Conservation (phyloP, 2,329 filamentous ascomycete species). For the Magnaporthiopsis rhizophila region DNA sequence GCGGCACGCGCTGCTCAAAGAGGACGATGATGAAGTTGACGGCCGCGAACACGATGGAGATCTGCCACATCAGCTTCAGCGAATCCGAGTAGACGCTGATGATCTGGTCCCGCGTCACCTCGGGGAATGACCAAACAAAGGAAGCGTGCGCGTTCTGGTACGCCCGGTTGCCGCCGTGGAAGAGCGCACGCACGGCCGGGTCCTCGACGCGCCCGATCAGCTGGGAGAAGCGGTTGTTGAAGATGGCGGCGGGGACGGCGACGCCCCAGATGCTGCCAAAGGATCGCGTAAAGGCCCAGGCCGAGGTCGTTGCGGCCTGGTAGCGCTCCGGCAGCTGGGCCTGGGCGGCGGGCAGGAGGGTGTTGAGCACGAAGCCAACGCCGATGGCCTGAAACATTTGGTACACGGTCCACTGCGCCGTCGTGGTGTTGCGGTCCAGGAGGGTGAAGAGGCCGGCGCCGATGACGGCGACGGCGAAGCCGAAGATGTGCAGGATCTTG, state of each 20-base stretch:
- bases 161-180: slow-evolving; percentile 15
- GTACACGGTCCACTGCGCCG: slow-evolving; percentile 15
- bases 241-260: slow-evolving; percentile 33
- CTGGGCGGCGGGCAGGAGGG: slow-evolving; percentile 34
- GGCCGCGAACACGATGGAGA: slow-evolving; percentile 19
- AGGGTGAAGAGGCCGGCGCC: slow-evolving; percentile 20
- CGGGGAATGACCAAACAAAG: slow-evolving; percentile 14
- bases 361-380: slow-evolving; percentile 30
- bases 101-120: slow-evolving; percentile 13
- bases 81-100: slow-evolving; percentile 13
- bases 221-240: slow-evolving; percentile 18
- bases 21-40: slow-evolving; percentile 16
- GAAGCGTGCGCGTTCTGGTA: slow-evolving; percentile 17
- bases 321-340: slow-evolving; percentile 29
- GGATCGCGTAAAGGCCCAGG: slow-evolving; percentile 36
- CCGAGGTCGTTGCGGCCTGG: slow-evolving; percentile 27
- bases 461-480: slow-evolving; percentile 25
- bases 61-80: slow-evolving; percentile 17
- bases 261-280: slow-evolving; percentile 40
- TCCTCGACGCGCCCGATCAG: slow-evolving; percentile 10
- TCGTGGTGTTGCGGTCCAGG: slow-evolving; percentile 14
- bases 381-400: slow-evolving; percentile 27
- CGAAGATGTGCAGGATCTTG: slow-evolving; percentile 28
- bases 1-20: slow-evolving; percentile 16
- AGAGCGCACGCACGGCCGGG: slow-evolving; percentile 8